These are phyloP conservation scores for Lactifluus hygrophoroides DNA, from an alignment of 768 basidiomycete species.

Conservation along the genomic window DNA sequence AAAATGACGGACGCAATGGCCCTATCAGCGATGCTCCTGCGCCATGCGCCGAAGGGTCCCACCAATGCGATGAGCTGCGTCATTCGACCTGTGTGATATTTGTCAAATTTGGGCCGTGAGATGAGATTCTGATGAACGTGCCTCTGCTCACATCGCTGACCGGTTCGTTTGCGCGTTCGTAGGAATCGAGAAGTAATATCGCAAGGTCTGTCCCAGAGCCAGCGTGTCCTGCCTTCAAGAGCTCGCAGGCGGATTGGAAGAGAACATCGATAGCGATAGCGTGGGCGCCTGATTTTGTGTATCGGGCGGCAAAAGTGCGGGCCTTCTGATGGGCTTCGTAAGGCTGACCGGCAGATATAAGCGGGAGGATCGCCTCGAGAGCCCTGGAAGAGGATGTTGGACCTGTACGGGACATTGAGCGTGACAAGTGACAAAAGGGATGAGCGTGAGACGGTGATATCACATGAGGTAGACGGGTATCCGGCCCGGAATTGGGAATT, in stretches of 20 bases:
- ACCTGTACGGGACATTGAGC: constrained; percentile 3
- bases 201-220: constrained; percentile 89
- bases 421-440: no score
- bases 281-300: constrained; percentile 70
- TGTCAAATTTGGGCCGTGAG: no score
- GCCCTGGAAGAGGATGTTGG: constrained; percentile 49
- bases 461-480: not conserved
- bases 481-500: not conserved
- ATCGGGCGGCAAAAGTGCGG: constrained; percentile 86
- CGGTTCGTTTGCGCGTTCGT: constrained; percentile 60
- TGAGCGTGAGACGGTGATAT: not conserved
- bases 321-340: constrained; percentile 98
- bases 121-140: constrained; percentile 30
- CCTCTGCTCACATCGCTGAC: constrained; percentile 78
- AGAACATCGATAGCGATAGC: constrained; percentile 88
- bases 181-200: constrained; percentile 73
- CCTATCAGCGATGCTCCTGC: constrained; percentile 83
- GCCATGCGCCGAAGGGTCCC: constrained; percentile 74
- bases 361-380: constrained; percentile 65
- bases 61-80: constrained; percentile 88
- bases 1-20: constrained; percentile 60
- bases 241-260: constrained; percentile 80
- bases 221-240: constrained; percentile 79
- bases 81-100: constrained; percentile 72
- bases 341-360: constrained; percentile 58